Conservation (phyloP, 192 early-diverging fungal genomes). For the Coemansia sp. region DNA sequence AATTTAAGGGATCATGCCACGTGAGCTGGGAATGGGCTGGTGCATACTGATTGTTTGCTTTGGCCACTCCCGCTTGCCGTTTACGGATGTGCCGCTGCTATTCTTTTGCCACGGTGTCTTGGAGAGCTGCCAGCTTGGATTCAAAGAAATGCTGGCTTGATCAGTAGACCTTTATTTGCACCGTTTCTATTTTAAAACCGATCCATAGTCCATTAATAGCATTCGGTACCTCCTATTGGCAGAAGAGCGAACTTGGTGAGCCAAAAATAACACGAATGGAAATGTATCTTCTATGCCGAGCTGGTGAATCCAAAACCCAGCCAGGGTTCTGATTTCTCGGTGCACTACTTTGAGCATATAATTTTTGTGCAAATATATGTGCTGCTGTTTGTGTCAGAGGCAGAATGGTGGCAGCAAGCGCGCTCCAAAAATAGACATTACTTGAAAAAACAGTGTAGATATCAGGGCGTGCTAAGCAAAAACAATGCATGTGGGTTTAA, state of each 20-base stretch:
- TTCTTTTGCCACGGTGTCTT: too few relatives aligned
- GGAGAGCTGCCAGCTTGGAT: too few relatives aligned
- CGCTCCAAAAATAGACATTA: not conserved
- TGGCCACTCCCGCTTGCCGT: not conserved
- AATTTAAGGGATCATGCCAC: conserved; percentile 7
- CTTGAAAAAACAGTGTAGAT: not conserved
- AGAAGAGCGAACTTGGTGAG: not conserved
- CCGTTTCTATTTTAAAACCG: too few relatives aligned
- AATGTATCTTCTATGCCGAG: not conserved
- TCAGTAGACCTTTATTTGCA: not conserved
- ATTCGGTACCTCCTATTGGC: not conserved
- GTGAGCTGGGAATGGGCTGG: not conserved
- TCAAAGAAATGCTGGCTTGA: not conserved
- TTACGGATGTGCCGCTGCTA: not conserved
- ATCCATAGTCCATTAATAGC: not conserved
- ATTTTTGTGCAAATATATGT: not conserved
- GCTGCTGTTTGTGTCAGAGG: not conserved
- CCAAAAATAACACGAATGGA: not conserved
- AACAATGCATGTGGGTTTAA: not conserved
- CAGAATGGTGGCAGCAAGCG: not conserved
- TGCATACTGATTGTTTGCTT: not conserved
- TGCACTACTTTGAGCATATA: not conserved
- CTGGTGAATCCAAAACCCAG: not conserved
- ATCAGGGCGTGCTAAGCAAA: not conserved
- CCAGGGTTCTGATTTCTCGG: not conserved